Evolutionary conservation across 306 rosid genomes (phyloP).

Genomic region (Bauhinia variegata): DNA sequence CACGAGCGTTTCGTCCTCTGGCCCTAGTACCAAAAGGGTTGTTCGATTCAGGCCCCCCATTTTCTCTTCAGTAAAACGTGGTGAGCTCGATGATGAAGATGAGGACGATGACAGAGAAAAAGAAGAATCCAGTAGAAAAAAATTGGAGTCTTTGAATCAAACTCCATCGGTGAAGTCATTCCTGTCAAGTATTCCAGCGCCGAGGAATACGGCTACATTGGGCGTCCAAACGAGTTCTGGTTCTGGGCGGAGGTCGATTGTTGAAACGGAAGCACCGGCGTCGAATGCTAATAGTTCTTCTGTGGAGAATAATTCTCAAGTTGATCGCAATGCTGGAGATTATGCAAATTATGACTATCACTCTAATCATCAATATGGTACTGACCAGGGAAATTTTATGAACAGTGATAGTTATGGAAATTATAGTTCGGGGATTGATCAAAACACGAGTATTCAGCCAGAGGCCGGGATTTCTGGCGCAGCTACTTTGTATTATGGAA

Average conservation of each 20-base stretch:
- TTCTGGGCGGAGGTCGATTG: conserved; percentile 66
- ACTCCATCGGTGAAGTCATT: conserved; percentile 63
- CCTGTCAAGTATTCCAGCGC: conserved; percentile 79
- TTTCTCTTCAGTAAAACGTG: conserved; percentile 43
- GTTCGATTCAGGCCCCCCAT: conserved; percentile 80
- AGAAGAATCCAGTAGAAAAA: conserved; percentile 48
- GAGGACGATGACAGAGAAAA: conserved; percentile 53
- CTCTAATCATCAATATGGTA: conserved; percentile 37
- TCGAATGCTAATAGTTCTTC: conserved; percentile 32
- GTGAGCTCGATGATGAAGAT: conserved; percentile 45
- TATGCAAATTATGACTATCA: conserved; percentile 36
- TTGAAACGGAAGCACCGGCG: conserved; percentile 46
- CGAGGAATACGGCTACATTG: conserved; percentile 62
- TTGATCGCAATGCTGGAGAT: conserved; percentile 40
- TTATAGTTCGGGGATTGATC: conserved; percentile 46
- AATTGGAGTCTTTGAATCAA: conserved; percentile 44
- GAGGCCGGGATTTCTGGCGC: conserved; percentile 44
- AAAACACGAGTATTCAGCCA: conserved; percentile 35
- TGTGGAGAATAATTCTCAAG: conserved; percentile 21
- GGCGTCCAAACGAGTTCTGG: conserved; percentile 63
- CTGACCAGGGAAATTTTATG: conserved; percentile 36
- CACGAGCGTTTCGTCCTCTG: conserved; percentile 39
- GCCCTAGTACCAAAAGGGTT: conserved; percentile 52
- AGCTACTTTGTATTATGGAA: conserved; percentile 38
- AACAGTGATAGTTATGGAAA: conserved; percentile 44